Conservation (phyloP, 2,329 filamentous ascomycete genomes). For the Penicillium sp. region DNA sequence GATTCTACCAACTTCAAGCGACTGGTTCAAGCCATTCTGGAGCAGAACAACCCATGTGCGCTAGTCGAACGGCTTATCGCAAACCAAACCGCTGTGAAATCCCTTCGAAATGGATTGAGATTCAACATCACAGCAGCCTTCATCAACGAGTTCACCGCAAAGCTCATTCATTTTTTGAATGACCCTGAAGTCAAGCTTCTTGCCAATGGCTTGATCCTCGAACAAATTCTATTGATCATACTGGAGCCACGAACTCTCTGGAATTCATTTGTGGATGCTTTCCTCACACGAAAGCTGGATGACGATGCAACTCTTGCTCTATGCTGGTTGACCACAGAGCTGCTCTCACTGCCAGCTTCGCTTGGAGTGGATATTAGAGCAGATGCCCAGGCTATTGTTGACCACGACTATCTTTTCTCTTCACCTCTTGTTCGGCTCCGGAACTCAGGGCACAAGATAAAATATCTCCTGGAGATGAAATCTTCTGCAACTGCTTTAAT, state of each 20-base stretch:
- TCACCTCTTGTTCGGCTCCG: conserved; percentile 34
- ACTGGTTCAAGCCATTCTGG: conserved; percentile 53
- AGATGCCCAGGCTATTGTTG: conserved; percentile 29
- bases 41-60: conserved; percentile 42
- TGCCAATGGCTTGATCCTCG: conserved; percentile 54
- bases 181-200: conserved; percentile 52
- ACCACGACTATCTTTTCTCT: conserved; percentile 26
- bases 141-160: conserved; percentile 43
- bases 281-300: conserved; percentile 33
- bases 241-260: conserved; percentile 59
- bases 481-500: conserved; percentile 11
- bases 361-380: conserved; percentile 27
- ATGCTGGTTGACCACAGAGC: conserved; percentile 53
- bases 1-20: conserved; percentile 44
- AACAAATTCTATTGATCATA: conserved; percentile 49
- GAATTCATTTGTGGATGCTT: conserved; percentile 48
- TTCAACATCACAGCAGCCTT: conserved; percentile 48
- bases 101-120: conserved; percentile 46
- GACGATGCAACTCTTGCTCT: conserved; percentile 41
- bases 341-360: conserved; percentile 44
- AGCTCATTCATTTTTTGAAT: conserved; percentile 44
- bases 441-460: conserved; percentile 45
- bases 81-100: conserved; percentile 33
- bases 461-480: conserved; percentile 38
- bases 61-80: conserved; percentile 47